Conservation (phyloP, 1,284 basidiomycete species). For the Irpex sp. region DNA sequence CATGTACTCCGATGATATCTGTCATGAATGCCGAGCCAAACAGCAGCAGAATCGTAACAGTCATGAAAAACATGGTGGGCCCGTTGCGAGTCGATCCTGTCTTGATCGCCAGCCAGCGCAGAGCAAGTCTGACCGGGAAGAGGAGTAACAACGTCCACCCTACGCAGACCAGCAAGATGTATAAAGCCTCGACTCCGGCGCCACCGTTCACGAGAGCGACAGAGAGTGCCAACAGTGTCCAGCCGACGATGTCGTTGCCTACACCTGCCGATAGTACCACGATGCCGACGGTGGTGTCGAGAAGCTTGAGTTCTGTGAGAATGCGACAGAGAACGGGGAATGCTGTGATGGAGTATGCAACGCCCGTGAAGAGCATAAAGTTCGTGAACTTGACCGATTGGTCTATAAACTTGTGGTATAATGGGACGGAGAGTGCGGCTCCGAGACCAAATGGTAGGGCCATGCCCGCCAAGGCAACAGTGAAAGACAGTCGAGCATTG, state of each 20-base stretch:
- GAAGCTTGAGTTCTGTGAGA: conserved; percentile 73
- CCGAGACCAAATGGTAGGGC: conserved; percentile 51
- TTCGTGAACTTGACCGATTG: conserved; percentile 63
- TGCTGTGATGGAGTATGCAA: conserved; percentile 90
- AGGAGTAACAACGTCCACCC: conserved; percentile 81
- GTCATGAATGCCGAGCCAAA: conserved; percentile 68
- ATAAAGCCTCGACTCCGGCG: conserved; percentile 71
- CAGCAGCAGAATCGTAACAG: conserved; percentile 53
- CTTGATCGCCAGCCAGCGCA: conserved; percentile 69
- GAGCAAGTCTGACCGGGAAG: conserved; percentile 58
- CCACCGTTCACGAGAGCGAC: conserved; percentile 87
- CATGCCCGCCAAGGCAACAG: conserved; percentile 49
- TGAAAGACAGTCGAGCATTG: conserved; percentile 62
- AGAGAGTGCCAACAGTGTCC: conserved; percentile 75
- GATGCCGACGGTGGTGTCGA: conserved; percentile 91
- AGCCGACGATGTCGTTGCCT: conserved; percentile 83
- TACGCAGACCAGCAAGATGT: conserved; percentile 75
- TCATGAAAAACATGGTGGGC: conserved; percentile 63
- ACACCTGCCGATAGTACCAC: conserved; percentile 93
- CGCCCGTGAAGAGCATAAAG: conserved; percentile 92
- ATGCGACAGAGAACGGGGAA: conserved; percentile 93
- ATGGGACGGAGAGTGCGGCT: conserved; percentile 71
- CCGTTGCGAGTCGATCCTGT: conserved; percentile 80
- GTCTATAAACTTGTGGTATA: conserved; percentile 81
- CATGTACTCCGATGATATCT: conserved; percentile 87